A percentile compares a stretch with the other conserved stretches of the same genome.
Evolutionary conservation across 768 basidiomycete genomes (phyloP).

Genomic region (Mycena sanguinolenta): DNA sequence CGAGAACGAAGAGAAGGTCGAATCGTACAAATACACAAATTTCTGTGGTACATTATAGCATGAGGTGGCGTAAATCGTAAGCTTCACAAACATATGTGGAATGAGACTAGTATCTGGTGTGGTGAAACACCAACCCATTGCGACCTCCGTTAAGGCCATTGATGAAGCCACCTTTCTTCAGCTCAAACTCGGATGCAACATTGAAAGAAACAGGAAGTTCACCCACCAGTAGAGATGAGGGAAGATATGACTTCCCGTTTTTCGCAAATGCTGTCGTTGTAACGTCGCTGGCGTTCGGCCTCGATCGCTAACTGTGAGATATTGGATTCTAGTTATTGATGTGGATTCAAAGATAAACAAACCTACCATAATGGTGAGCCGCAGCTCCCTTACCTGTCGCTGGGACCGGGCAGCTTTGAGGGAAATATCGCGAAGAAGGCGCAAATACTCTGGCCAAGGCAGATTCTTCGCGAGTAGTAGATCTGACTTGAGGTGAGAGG

Average conservation of each 20-base stretch:
- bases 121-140: neutral
- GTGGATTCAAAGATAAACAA: neutral
- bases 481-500: slow-evolving; percentile 15
- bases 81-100: neutral
- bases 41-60: neutral
- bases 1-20: neutral
- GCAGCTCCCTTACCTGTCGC: slow-evolving; percentile 8
- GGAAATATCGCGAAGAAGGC: slow-evolving; percentile 16
- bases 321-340: neutral
- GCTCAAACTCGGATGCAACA: neutral
- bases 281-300: slow-evolving; percentile 21
- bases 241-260: slow-evolving; percentile 15
- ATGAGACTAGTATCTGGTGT: neutral
- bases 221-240: slow-evolving; percentile 2
- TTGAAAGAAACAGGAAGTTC: neutral
- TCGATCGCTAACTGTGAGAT: slow-evolving; percentile 10
- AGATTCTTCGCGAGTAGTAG: slow-evolving; percentile 4
- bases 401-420: slow-evolving; percentile 21
- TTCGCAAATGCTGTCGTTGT: slow-evolving; percentile 16
- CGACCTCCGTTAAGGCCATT: neutral
- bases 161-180: neutral
- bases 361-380: slow-evolving; percentile 9
- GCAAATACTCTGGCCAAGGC: slow-evolving; percentile 5
- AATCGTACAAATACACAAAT: neutral
- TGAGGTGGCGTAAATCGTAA: neutral